Evolutionary conservation across 495 filamentous ascomycete species (phyloP).

Genomic region (Aeminium ludgeri): DNA sequence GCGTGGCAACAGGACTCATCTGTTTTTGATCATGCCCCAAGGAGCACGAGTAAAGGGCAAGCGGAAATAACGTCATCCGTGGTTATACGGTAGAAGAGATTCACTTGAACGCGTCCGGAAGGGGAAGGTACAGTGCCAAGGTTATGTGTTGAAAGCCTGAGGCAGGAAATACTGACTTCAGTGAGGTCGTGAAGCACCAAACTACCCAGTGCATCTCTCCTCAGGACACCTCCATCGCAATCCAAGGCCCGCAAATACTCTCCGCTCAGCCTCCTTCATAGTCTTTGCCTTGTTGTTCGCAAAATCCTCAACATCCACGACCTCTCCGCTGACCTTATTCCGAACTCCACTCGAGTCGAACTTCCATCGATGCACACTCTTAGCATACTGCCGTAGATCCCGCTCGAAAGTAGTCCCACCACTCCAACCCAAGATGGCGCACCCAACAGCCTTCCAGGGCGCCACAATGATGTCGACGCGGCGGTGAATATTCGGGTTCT

Average conservation of each 20-base stretch:
- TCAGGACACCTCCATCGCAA: conserved; percentile 55
- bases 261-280: conserved; percentile 52
- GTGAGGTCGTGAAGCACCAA: too few relatives aligned
- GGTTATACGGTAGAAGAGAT: too few relatives aligned
- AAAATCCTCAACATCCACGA: conserved; percentile 44
- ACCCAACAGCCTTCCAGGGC: conserved; percentile 76
- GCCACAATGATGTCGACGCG: conserved; percentile 88
- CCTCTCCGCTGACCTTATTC: conserved; percentile 42
- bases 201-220: conserved; percentile 62
- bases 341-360: conserved; percentile 84
- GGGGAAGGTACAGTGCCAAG: too few relatives aligned
- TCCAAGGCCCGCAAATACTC: conserved; percentile 64
- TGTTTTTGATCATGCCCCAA: too few relatives aligned
- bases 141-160: not conserved
- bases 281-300: conserved; percentile 30
- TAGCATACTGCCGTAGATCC: conserved; percentile 67
- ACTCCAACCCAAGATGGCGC: conserved; percentile 76
- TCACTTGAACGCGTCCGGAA: too few relatives aligned
- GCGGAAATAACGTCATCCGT: too few relatives aligned
- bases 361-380: conserved; percentile 54
- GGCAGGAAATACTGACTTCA: too few relatives aligned
- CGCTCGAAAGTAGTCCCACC: conserved; percentile 80
- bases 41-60: too few relatives aligned
- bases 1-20: too few relatives aligned
- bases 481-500: conserved; percentile 61